phyloP scores from a whole-genome alignment of 371 early-diverging fungal species.

The Umbelopsis sp. region DNA sequence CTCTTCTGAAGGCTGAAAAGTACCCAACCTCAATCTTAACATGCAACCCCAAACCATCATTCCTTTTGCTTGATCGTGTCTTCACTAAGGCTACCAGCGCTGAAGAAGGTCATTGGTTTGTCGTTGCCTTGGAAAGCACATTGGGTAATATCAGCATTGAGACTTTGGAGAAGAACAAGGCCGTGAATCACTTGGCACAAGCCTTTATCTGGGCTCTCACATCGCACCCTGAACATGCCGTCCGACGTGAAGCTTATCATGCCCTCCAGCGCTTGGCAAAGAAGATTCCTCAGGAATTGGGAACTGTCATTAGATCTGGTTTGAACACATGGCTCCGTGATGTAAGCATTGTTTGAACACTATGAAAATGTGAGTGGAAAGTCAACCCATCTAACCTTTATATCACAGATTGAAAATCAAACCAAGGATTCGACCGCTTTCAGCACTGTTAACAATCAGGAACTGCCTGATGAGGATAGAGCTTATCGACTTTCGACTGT shows the following conservation, averaged over 20 bases:
- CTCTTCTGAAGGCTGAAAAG: conserved; percentile 45
- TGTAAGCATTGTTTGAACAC: conserved; percentile 25
- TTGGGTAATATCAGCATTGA: conserved; percentile 39
- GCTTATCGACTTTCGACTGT: conserved; percentile 62
- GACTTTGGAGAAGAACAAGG: conserved; percentile 42
- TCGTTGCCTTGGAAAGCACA: conserved; percentile 61
- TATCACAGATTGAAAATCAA: conserved; percentile 43
- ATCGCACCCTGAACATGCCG: conserved; percentile 54
- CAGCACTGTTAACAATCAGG: conserved; percentile 53
- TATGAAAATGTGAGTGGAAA: no score
- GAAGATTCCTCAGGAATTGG: conserved; percentile 40
- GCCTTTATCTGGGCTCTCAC: conserved; percentile 61
- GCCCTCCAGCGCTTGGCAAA: conserved; percentile 46
- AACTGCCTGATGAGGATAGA: conserved; percentile 47
- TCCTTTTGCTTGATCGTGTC: conserved; percentile 81
- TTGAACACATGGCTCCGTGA: conserved; percentile 61
- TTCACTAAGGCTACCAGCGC: conserved; percentile 73
- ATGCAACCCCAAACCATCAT: conserved; percentile 64
- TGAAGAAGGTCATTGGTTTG: conserved; percentile 77
- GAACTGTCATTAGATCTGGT: conserved; percentile 48
- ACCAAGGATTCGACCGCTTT: conserved; percentile 58
- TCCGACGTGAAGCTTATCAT: conserved; percentile 53
- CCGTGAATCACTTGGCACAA: conserved; percentile 38
- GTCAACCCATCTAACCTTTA: conserved; percentile 12
- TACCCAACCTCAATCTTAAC: conserved; percentile 41